Evolutionary conservation across 768 basidiomycete species (phyloP), one percentile per base, ranked within the genome.

Genomic region (Leccinum incarnatum): DNA sequence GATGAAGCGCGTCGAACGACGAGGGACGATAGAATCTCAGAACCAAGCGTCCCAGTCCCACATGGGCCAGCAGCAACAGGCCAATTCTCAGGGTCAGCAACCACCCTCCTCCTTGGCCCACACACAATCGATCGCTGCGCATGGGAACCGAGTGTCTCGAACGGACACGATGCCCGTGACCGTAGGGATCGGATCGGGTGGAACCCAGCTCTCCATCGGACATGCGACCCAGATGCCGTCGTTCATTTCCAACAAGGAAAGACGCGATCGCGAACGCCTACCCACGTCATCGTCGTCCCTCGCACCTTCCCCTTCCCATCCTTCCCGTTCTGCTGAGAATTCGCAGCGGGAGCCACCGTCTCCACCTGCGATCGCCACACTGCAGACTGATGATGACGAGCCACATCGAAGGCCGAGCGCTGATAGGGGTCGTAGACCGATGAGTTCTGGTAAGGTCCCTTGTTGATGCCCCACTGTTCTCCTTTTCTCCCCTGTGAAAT

Each of bases 1-100:
- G 72, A 90, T 90, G 88, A 91, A 91, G 73, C 83, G 90, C 2
- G 87, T 89, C 52, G 90, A 92, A 67, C 77, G 88, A 21, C 77
- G 88, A 7, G 88, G 86, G 8, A 89, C 87, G 10, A 71, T 87
- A 2, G 87, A 87, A 48, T 66, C 64, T 12, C 74, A 67, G 37
- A 68, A 68, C n/a, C 67, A 64, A 27, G 57, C 64, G 19, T 58
- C 64, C 5, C 66, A 62, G 27, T 25, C 60, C 30, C 69, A 66
- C 59, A 60, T 65, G 8, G 53, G 15, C 47, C 37, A 40, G 37
- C 37, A 40, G 37, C 63, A 62, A n/a, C 15, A 57, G 17, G 49
- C 49, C 10, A 55, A n/a, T n/a, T 9, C 17, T 19, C 62, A 62
- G 51, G 49, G 29, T 37, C 12, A 50, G 14, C 6, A 53, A 15